phyloP scores from a whole-genome alignment of 2,329 filamentous ascomycete species.

The Fusarium liriodendri region DNA sequence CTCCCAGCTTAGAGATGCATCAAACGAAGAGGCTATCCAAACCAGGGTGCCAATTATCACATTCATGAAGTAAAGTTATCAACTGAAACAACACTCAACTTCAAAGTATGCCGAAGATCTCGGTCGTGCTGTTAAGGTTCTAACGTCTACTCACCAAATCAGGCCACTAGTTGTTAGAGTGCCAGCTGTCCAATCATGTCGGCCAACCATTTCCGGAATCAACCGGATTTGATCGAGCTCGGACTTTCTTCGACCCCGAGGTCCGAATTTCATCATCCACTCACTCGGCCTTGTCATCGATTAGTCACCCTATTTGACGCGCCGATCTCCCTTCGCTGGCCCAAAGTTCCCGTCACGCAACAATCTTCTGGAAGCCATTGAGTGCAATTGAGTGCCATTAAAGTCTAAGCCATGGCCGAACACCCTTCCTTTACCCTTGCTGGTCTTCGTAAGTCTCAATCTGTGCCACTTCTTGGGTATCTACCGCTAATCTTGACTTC shows the following conservation, averaged over 20 bases:
- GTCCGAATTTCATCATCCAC: not conserved
- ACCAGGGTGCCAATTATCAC: not conserved
- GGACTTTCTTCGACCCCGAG: not conserved
- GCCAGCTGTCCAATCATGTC: not conserved
- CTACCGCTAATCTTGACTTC: not conserved
- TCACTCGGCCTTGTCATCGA: not conserved
- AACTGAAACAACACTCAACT: not conserved
- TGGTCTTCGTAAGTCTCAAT: slow-evolving; percentile 48
- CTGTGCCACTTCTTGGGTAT: accelerated
- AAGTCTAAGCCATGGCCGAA: slow-evolving; percentile 48
- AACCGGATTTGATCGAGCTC: not conserved
- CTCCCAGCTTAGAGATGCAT: not conserved
- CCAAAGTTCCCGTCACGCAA: not conserved
- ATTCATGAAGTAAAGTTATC: not conserved
- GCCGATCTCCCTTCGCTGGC: not conserved
- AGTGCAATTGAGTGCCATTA: not conserved
- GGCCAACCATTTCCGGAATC: not conserved
- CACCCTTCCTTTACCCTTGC: slow-evolving; percentile 56
- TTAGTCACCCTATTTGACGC: not conserved
- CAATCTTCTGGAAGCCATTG: not conserved
- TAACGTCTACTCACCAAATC: not conserved
- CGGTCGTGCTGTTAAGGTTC: no score
- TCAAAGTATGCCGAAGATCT: not conserved
- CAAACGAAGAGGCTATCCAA: not conserved
- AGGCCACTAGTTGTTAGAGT: not conserved